phyloP scores from a whole-genome alignment of 2,329 filamentous ascomycete genomes.

The Fusarium sp. region DNA sequence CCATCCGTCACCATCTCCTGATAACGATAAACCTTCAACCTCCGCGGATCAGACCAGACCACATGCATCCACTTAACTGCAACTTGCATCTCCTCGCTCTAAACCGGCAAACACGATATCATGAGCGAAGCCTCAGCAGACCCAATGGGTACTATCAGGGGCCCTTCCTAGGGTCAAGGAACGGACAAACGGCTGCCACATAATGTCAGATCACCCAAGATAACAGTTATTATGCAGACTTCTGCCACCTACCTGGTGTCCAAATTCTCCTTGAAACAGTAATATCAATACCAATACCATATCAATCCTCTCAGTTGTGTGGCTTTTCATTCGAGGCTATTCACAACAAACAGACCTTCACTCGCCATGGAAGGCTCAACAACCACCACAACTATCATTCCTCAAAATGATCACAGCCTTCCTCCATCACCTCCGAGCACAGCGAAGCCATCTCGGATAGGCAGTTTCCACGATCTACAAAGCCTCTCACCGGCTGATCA shows the following conservation, averaged over 20 bases:
- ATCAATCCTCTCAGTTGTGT: constrained; percentile 1
- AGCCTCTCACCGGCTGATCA: constrained; percentile 32
- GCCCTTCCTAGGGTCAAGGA: constrained; percentile 1
- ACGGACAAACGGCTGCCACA: constrained; percentile 20
- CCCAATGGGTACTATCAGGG: constrained; percentile 11
- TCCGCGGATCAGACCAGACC: constrained; percentile 42
- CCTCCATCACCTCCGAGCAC: constrained; percentile 57
- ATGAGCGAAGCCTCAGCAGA: constrained; percentile 30
- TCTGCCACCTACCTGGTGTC: constrained; percentile 4
- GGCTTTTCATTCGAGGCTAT: constrained; percentile 3
- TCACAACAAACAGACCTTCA: neutral
- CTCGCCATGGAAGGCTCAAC: constrained; percentile 38
- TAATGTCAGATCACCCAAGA: constrained; percentile 21
- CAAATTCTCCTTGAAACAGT: neutral
- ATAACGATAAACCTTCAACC: constrained; percentile 35
- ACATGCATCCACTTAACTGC: constrained; percentile 34
- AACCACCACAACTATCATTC: constrained; percentile 22
- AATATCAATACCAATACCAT: neutral
- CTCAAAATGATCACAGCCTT: constrained; percentile 34
- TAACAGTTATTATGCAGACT: constrained; percentile 28
- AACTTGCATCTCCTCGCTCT: constrained; percentile 49
- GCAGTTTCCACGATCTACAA: constrained; percentile 47
- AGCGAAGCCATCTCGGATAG: constrained; percentile 51
- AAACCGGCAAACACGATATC: constrained; percentile 30
- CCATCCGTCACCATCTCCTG: constrained; percentile 29